A percentile compares a stretch with the other conserved stretches of the same genome.
Evolutionary conservation across 2,329 filamentous ascomycete species (phyloP).

Genomic region (Elsinoe arachidis): DNA sequence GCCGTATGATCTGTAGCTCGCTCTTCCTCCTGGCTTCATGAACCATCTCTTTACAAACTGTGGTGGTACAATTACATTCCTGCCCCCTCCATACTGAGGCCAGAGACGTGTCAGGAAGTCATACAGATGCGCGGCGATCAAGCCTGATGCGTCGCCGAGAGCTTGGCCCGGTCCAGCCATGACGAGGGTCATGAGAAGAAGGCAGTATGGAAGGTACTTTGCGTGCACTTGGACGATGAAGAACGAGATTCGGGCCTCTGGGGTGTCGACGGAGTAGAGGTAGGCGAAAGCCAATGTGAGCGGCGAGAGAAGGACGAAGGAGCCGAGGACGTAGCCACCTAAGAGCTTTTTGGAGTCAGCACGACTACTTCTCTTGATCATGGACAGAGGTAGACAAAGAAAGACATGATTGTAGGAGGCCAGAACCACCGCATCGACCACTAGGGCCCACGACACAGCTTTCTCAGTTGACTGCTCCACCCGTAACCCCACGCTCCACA

Average conservation of each 20-base stretch:
- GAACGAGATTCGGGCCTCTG: slow-evolving; percentile 65
- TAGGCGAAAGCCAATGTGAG: slow-evolving; percentile 75
- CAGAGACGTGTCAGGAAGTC: slow-evolving; percentile 85
- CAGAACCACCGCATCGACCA: slow-evolving; percentile 47
- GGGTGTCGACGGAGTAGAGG: slow-evolving; percentile 77
- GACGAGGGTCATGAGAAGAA: slow-evolving; percentile 67
- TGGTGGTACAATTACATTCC: slow-evolving; percentile 68
- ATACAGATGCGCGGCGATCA: slow-evolving; percentile 79
- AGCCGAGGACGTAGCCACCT: slow-evolving; percentile 42
- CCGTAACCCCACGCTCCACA: slow-evolving; percentile 39
- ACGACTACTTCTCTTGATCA: not conserved
- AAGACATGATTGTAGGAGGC: slow-evolving; percentile 51
- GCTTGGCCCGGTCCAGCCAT: slow-evolving; percentile 51
- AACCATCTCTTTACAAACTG: slow-evolving; percentile 61
- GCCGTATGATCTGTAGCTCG: slow-evolving; percentile 50
- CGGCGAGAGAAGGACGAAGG: slow-evolving; percentile 44
- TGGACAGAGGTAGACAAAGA: no score
- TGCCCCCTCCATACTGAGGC: slow-evolving; percentile 78
- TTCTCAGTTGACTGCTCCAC: slow-evolving; percentile 46
- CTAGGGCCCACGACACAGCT: slow-evolving; percentile 41
- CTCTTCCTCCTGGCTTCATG: slow-evolving; percentile 34
- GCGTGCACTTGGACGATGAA: slow-evolving; percentile 78
- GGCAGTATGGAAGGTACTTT: slow-evolving; percentile 70
- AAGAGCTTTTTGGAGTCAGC: slow-evolving; percentile 16
- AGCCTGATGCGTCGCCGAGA: slow-evolving; percentile 61